Percentiles rank a stretch among this genome's conserved stretches.
Conservation (phyloP, 179 eudicot species). For the Spergularia azorica region DNA sequence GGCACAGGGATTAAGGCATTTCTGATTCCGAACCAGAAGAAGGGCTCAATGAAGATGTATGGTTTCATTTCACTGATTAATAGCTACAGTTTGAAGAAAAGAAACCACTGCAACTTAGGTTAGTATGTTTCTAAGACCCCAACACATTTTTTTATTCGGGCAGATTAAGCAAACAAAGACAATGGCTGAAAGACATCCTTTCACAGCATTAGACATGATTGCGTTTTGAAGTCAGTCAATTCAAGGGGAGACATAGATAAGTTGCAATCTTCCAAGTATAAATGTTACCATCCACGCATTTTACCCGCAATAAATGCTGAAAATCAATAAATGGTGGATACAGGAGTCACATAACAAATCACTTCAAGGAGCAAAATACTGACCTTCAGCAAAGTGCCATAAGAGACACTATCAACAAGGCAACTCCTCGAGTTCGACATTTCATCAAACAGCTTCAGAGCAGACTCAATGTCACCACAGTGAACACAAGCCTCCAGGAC, state of each 20-base stretch:
- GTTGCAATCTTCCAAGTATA: background rate
- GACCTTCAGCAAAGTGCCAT: slow-evolving; percentile 64
- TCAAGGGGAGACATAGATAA: background rate
- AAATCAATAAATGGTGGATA: background rate
- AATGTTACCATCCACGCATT: background rate
- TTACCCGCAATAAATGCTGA: background rate
- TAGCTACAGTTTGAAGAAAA: background rate
- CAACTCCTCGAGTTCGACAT: slow-evolving; percentile 56
- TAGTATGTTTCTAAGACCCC: background rate
- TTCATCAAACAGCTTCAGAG: slow-evolving; percentile 55
- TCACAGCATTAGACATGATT: no score
- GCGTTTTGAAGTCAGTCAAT: background rate
- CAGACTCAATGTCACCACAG: slow-evolving; percentile 63
- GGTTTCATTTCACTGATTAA: background rate
- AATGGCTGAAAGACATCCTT: no score
- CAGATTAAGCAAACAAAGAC: background rate
- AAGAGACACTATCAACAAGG: slow-evolving; percentile 59
- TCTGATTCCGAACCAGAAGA: background rate
- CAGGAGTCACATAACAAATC: background rate
- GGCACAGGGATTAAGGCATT: background rate
- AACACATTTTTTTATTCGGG: background rate
- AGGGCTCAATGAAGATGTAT: background rate
- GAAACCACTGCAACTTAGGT: background rate
- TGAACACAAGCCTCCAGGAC: slow-evolving; percentile 67
- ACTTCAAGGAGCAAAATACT: background rate